A percentile compares a stretch with the other conserved stretches of the same genome.
These are phyloP conservation scores for Colletotrichum godetiae DNA, from an alignment of 2,329 filamentous ascomycete genomes.

Conservation along the genomic window DNA sequence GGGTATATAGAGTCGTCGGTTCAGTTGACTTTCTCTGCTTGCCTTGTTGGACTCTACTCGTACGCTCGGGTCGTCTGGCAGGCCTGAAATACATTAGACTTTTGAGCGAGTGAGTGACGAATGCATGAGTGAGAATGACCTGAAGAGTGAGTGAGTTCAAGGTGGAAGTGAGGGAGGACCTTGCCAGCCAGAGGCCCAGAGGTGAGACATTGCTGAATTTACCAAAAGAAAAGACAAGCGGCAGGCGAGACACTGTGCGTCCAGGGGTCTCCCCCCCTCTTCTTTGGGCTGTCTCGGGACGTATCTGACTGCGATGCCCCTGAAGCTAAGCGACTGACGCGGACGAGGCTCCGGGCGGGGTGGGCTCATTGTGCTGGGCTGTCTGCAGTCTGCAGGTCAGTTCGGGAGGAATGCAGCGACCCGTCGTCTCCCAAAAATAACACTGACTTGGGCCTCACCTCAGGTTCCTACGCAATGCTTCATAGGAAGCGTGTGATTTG, in stretches of 20 bases:
- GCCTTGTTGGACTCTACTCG: not conserved
- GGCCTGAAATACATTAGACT: slow-evolving; percentile 1
- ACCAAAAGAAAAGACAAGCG: not conserved
- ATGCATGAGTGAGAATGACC: not conserved
- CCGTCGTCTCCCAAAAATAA: not conserved
- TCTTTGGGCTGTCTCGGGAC: not conserved
- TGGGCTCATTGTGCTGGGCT: not conserved
- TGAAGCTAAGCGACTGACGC: slow-evolving; percentile 15
- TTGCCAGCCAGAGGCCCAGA: not conserved
- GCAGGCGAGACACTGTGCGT: slow-evolving; percentile 12
- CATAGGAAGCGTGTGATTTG: not conserved
- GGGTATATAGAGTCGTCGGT: slow-evolving; percentile 1
- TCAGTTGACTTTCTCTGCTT: not conserved
- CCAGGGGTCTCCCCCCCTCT: not conserved
- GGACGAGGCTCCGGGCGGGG: slow-evolving; percentile 18
- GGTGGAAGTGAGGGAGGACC: not conserved
- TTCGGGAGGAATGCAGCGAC: not conserved
- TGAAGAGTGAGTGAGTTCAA: not conserved
- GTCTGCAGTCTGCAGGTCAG: too few species aligned
- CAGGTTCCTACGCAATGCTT: not conserved
- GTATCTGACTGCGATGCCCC: slow-evolving; percentile 7
- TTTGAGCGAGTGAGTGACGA: not conserved
- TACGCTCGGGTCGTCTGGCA: not conserved
- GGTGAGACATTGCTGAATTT: not conserved
- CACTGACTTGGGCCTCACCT: not conserved